These are phyloP conservation scores for Mortierella alpina DNA, from an alignment of 192 early-diverging fungal genomes.

Conservation along the genomic window DNA sequence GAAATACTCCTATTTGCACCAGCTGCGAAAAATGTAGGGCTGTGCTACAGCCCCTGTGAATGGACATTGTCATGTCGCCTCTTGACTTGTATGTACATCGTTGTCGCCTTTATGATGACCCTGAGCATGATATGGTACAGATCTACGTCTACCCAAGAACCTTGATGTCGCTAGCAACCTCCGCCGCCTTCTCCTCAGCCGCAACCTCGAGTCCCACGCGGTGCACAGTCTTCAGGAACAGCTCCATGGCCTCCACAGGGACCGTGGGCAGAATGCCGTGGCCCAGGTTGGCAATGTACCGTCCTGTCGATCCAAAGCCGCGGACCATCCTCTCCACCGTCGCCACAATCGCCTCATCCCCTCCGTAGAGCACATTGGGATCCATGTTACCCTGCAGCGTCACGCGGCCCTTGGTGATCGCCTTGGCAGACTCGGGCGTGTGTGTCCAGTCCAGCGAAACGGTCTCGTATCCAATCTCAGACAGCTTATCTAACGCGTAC, in stretches of 20 bases:
- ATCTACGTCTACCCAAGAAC: slow-evolving; percentile 10
- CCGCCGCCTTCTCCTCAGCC: slow-evolving; percentile 21
- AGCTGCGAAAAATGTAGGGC: no score
- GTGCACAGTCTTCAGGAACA: slow-evolving; percentile 79
- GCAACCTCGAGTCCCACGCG: slow-evolving; percentile 64
- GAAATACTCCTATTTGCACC: no score
- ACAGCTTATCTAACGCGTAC: slow-evolving; percentile 82
- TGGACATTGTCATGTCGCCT: no score
- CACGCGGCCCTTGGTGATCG: slow-evolving; percentile 63
- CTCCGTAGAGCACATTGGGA: slow-evolving; percentile 84
- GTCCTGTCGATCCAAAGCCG: slow-evolving; percentile 74
- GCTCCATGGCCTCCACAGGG: slow-evolving; percentile 74
- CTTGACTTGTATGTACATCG: no score
- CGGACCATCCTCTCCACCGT: slow-evolving; percentile 83
- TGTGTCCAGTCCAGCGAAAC: slow-evolving; percentile 95
- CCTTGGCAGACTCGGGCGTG: slow-evolving; percentile 71
- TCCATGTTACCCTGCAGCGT: slow-evolving; percentile 97
- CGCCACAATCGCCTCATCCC: slow-evolving; percentile 76
- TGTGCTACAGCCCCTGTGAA: no score
- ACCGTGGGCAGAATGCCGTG: slow-evolving; percentile 95
- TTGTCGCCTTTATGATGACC: no score
- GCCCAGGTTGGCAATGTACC: slow-evolving; percentile 95
- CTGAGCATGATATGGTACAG: no score
- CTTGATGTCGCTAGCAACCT: slow-evolving; percentile 15
- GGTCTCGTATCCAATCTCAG: slow-evolving; percentile 80